Conservation (phyloP, 2,329 filamentous ascomycete species). For the Calycina herbarum region DNA sequence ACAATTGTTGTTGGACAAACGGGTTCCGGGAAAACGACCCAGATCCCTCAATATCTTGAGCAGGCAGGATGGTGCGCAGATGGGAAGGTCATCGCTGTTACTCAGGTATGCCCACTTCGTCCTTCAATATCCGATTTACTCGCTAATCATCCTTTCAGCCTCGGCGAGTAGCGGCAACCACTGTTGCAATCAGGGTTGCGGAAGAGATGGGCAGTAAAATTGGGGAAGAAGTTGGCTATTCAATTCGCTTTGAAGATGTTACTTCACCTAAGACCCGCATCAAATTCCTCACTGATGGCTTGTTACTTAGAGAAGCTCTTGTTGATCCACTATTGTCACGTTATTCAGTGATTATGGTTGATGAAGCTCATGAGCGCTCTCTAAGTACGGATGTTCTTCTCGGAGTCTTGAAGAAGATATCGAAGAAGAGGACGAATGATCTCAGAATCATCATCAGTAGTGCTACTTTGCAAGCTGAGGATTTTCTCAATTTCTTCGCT, state of each 20-base stretch:
- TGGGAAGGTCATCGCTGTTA: constrained; percentile 82
- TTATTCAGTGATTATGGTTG: constrained; percentile 96
- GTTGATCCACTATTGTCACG: constrained; percentile 87
- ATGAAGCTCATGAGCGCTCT: constrained; percentile 93
- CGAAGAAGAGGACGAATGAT: constrained; percentile 70
- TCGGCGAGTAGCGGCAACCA: constrained; percentile 85
- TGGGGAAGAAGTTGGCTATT: constrained; percentile 90
- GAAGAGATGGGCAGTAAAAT: constrained; percentile 84
- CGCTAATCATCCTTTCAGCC: constrained; percentile 56
- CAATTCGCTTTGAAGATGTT: constrained; percentile 87
- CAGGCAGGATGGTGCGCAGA: constrained; percentile 84
- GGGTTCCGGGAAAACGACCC: constrained; percentile 92
- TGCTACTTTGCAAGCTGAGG: constrained; percentile 87
- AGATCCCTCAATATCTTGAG: constrained; percentile 89
- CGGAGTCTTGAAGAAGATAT: constrained; percentile 87
- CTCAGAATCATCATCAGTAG: constrained; percentile 89
- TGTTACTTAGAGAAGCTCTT: constrained; percentile 87
- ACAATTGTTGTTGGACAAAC: constrained; percentile 92
- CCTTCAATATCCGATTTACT: neutral
- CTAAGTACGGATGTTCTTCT: constrained; percentile 90
- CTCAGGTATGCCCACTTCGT: constrained; percentile 65
- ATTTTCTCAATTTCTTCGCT: constrained; percentile 77
- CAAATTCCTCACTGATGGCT: constrained; percentile 93
- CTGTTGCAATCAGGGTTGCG: constrained; percentile 83
- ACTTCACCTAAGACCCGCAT: constrained; percentile 83